Percentiles rank a stretch among this genome's conserved stretches.
Evolutionary conservation across 192 early-diverging fungal species (phyloP).

Genomic region (Backusella macrospora): DNA sequence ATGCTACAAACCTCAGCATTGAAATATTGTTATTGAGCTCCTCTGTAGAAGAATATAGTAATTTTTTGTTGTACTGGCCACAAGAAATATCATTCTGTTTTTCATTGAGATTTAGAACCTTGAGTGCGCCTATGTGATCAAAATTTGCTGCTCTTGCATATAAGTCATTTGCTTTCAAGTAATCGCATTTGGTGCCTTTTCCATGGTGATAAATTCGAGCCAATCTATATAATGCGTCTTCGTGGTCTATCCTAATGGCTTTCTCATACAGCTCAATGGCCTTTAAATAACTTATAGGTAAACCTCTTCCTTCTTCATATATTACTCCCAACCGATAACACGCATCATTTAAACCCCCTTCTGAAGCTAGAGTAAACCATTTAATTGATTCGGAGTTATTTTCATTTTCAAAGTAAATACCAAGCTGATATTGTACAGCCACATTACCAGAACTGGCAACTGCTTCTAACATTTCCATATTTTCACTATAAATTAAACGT

Average conservation of each 20-base stretch:
- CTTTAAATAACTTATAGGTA: background rate
- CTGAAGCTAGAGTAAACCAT: background rate
- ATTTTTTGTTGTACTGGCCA: accelerated
- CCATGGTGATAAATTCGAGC: background rate
- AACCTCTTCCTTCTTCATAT: background rate
- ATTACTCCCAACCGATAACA: background rate
- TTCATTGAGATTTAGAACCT: background rate
- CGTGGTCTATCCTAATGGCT: background rate
- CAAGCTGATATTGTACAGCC: background rate
- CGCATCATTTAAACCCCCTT: background rate
- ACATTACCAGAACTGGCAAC: background rate
- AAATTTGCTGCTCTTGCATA: background rate
- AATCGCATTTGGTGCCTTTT: background rate
- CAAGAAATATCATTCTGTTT: accelerated
- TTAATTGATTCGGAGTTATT: background rate
- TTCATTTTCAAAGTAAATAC: background rate
- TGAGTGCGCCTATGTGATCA: background rate
- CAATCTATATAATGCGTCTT: background rate
- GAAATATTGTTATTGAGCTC: background rate
- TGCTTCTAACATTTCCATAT: background rate
- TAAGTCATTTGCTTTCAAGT: background rate
- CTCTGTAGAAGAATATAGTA: background rate
- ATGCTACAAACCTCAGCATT: background rate
- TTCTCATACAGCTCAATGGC: background rate
- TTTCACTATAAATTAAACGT: background rate